A percentile compares a stretch with the other conserved stretches of the same genome.
Conservation (phyloP, 2,329 filamentous ascomycete species). For the Purpureocillium lavendulum region DNA sequence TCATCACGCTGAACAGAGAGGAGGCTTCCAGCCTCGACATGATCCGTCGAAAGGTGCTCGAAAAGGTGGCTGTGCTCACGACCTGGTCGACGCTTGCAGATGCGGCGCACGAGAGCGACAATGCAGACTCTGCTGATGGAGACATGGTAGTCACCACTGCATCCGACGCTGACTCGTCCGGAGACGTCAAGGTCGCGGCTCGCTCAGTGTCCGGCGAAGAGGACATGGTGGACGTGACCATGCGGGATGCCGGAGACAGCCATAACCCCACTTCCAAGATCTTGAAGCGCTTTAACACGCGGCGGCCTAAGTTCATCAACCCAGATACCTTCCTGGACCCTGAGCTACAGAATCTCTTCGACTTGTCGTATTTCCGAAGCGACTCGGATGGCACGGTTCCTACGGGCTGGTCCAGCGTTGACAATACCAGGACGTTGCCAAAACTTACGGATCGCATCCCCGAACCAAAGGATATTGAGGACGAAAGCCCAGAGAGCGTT, state of each 20-base stretch:
- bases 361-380: constrained; percentile 58
- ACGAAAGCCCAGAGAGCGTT: constrained; percentile 38
- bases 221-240: constrained; percentile 81
- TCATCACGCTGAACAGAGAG: constrained; percentile 66
- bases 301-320: constrained; percentile 44
- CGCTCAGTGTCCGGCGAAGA: constrained; percentile 83
- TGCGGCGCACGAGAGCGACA: constrained; percentile 28
- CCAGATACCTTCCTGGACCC: constrained; percentile 51
- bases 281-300: constrained; percentile 39
- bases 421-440: constrained; percentile 50
- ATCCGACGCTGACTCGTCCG: constrained; percentile 57
- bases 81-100: constrained; percentile 57
- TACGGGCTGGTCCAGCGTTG: constrained; percentile 58
- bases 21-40: constrained; percentile 59
- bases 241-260: constrained; percentile 52
- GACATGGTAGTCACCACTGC: constrained; percentile 61
- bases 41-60: constrained; percentile 73
- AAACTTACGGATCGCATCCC: constrained; percentile 38
- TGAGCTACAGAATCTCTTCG: constrained; percentile 64
- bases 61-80: constrained; percentile 67
- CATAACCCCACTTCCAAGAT: constrained; percentile 24
- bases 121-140: constrained; percentile 50
- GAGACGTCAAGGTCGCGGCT: constrained; percentile 63
- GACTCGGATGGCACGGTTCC: constrained; percentile 50
- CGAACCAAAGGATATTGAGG: constrained; percentile 36